Conservation (phyloP, 2,329 filamentous ascomycete species). For the Aspergillus oerlinghausenensis region DNA sequence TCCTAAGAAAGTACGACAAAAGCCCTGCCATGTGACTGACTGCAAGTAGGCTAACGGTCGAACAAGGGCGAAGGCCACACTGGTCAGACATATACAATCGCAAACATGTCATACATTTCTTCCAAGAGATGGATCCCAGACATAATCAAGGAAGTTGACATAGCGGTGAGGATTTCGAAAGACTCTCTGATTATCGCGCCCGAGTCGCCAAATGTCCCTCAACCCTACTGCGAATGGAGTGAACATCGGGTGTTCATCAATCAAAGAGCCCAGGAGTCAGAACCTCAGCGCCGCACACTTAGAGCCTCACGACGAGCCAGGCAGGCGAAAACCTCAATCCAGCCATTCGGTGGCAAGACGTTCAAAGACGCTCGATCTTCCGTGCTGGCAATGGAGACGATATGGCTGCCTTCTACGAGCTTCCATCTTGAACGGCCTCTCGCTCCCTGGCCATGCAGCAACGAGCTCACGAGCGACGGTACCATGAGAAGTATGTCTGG, state of each 20-base stretch:
- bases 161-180: slow-evolving; percentile 19
- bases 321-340: slow-evolving; percentile 2
- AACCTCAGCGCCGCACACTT: slow-evolving; percentile 5
- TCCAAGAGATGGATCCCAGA: slow-evolving; percentile 28
- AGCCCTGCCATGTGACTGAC: background rate
- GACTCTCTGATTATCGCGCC: slow-evolving; percentile 20
- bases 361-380: slow-evolving; percentile 19
- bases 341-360: slow-evolving; percentile 17
- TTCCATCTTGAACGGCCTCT: slow-evolving; percentile 6
- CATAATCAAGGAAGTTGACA: slow-evolving; percentile 21
- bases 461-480: slow-evolving; percentile 31
- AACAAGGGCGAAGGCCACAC: background rate
- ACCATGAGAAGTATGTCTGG: slow-evolving; percentile 25
- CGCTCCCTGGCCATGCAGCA: slow-evolving; percentile 27
- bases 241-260: slow-evolving; percentile 13
- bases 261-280: slow-evolving; percentile 10
- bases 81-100: background rate
- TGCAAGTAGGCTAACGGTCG: background rate
- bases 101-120: slow-evolving; percentile 6
- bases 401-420: slow-evolving; percentile 20
- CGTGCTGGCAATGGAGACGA: slow-evolving; percentile 23
- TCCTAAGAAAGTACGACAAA: background rate
- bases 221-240: slow-evolving; percentile 21
- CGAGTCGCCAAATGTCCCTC: slow-evolving; percentile 23
- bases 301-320: slow-evolving; percentile 5